Percentiles rank a stretch among this genome's conserved stretches.
These are phyloP conservation scores for Colletotrichum sp. DNA, from an alignment of 2,329 filamentous ascomycete species.

Conservation along the genomic window DNA sequence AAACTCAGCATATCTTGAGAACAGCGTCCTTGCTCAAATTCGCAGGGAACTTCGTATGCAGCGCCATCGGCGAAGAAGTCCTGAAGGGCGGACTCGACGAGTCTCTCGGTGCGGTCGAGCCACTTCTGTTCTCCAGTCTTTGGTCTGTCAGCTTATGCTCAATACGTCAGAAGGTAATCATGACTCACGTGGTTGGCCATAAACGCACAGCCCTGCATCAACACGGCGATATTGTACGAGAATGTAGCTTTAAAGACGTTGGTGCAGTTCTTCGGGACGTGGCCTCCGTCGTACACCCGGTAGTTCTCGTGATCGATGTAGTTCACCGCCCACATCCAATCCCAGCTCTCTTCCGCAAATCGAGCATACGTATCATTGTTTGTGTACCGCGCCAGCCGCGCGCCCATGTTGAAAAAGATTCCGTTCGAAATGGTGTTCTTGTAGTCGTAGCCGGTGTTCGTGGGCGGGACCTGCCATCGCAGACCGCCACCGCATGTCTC, in stretches of 20 bases:
- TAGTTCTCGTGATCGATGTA: conserved; percentile 59
- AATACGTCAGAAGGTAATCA: accelerated
- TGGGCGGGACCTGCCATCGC: conserved; percentile 78
- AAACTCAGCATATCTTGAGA: conserved; percentile 75
- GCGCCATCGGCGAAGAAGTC: conserved; percentile 58
- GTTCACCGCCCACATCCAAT: conserved; percentile 59
- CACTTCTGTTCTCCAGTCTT: conserved; percentile 45
- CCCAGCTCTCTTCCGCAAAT: conserved; percentile 67
- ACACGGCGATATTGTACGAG: conserved; percentile 60
- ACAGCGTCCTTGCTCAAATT: conserved; percentile 59
- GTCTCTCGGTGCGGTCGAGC: conserved; percentile 54
- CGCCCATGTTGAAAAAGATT: conserved; percentile 69
- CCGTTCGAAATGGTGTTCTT: conserved; percentile 70
- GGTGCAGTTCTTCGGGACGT: conserved; percentile 56
- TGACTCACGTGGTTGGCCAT: conserved; percentile 58
- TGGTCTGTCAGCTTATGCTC: conserved; percentile 18
- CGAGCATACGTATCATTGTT: conserved; percentile 67
- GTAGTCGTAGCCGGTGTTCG: conserved; percentile 79
- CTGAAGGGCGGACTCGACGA: conserved; percentile 52
- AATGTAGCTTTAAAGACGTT: conserved; percentile 58
- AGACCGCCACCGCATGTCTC: conserved; percentile 61
- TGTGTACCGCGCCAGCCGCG: conserved; percentile 75
- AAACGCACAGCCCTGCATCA: conserved; percentile 59
- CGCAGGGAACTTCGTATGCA: conserved; percentile 71
- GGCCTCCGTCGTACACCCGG: conserved; percentile 64